Evolutionary conservation across 495 filamentous ascomycete genomes (phyloP).

Genomic region (Ramalina intermedia): DNA sequence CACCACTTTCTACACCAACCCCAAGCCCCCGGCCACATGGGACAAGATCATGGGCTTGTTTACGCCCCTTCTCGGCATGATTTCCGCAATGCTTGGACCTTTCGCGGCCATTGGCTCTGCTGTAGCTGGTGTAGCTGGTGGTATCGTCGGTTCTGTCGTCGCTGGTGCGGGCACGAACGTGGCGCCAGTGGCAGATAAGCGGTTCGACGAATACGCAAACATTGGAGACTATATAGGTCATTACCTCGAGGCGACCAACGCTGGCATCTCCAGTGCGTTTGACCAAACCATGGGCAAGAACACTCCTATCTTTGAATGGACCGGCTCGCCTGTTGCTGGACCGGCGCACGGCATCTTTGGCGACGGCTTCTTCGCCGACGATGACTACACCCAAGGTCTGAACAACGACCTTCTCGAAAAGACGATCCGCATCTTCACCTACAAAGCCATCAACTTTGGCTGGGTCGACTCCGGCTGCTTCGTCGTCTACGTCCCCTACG

Average conservation of each 20-base stretch:
- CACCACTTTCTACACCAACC: constrained; percentile 8
- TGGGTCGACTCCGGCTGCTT: constrained; percentile 5
- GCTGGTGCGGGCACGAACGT: not conserved
- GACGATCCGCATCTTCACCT: constrained; percentile 3
- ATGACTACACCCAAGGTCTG: not conserved
- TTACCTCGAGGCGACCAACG: constrained; percentile 1
- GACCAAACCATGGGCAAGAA: constrained; percentile 2
- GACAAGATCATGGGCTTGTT: constrained; percentile 4
- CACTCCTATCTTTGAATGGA: not conserved
- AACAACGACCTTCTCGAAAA: not conserved
- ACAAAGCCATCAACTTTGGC: constrained; percentile 7
- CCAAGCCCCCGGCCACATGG: constrained; percentile 1
- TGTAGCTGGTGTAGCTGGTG: not conserved
- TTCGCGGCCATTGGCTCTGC: not conserved
- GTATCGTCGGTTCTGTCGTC: not conserved
- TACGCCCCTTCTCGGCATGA: constrained; percentile 2
- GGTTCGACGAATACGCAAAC: constrained; percentile 1
- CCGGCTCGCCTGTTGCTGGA: not conserved
- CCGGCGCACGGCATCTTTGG: constrained; percentile 2
- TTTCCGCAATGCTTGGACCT: constrained; percentile 1
- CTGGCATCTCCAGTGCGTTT: constrained; percentile 2
- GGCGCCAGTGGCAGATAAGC: constrained; percentile 5
- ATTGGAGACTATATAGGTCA: constrained; percentile 1
- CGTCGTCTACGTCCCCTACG: constrained; percentile 9
- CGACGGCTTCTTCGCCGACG: constrained; percentile 1